These are phyloP conservation scores for Fragosphaeria purpurea DNA, from an alignment of 2,329 filamentous ascomycete genomes.

Conservation along the genomic window DNA sequence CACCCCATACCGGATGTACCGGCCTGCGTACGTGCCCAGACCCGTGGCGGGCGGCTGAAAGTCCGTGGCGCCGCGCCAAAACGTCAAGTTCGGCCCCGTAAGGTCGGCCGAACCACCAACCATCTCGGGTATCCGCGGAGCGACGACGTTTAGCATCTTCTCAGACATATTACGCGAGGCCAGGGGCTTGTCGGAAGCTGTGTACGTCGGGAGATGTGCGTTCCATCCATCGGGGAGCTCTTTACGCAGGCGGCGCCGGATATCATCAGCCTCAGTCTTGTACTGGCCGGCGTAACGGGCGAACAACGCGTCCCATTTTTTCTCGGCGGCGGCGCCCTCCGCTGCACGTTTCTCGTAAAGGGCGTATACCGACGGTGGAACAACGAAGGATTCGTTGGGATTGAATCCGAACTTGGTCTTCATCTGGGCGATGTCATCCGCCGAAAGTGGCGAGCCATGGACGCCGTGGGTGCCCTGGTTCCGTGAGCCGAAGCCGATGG, in stretches of 20 bases:
- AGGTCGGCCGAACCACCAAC: constrained; percentile 93
- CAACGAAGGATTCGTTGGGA: constrained; percentile 81
- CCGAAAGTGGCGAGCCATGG: constrained; percentile 91
- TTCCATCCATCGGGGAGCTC: constrained; percentile 93
- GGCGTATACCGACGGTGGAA: constrained; percentile 91
- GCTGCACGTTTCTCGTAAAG: constrained; percentile 73
- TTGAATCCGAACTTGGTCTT: constrained; percentile 95
- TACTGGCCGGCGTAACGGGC: constrained; percentile 72
- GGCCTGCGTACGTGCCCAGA: constrained; percentile 74
- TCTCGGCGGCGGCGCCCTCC: constrained; percentile 77
- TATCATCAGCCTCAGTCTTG: constrained; percentile 68
- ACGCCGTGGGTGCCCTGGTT: constrained; percentile 89
- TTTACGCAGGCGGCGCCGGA: constrained; percentile 66
- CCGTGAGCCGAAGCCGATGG: constrained; percentile 90
- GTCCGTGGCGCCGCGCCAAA: constrained; percentile 92
- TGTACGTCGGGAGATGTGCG: constrained; percentile 84
- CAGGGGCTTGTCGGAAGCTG: constrained; percentile 68
- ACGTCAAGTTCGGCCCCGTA: constrained; percentile 95
- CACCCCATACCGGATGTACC: constrained; percentile 85
- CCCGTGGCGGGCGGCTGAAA: constrained; percentile 84
- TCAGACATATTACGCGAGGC: constrained; percentile 95
- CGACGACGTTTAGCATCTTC: constrained; percentile 78
- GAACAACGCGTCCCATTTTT: constrained; percentile 91
- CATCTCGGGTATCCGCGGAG: constrained; percentile 74
- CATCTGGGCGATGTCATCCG: constrained; percentile 82